A percentile compares a stretch with the other conserved stretches of the same genome.
Evolutionary conservation across 169 alveolate genomes (phyloP).

Genomic region (Plasmodium ovale): DNA sequence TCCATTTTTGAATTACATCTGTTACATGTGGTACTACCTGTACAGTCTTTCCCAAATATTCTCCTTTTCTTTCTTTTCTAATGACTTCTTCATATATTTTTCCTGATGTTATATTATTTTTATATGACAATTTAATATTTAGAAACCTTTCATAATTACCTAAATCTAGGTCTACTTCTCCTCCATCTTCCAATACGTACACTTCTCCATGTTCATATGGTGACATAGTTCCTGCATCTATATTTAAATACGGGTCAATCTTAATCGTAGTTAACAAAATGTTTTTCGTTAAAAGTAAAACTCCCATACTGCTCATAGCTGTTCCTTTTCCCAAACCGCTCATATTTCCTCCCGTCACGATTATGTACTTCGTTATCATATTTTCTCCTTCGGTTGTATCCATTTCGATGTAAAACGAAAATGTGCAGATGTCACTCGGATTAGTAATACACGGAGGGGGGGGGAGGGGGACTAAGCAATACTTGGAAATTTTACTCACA

Average conservation of each 20-base stretch:
- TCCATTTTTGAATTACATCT: slow-evolving; percentile 90
- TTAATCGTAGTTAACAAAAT: slow-evolving; percentile 94
- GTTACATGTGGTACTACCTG: slow-evolving; percentile 92
- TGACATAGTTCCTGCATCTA: slow-evolving; percentile 97
- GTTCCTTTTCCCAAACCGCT: slow-evolving; percentile 98
- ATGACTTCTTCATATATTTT: slow-evolving; percentile 93
- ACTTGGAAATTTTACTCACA: too few species aligned
- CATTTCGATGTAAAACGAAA: slow-evolving; percentile 1
- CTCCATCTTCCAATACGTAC: slow-evolving; percentile 96
- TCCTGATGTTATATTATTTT: slow-evolving; percentile 96
- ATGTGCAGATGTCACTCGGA: neutral
- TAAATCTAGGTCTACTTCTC: slow-evolving; percentile 97
- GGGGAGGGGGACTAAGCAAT: too few species aligned
- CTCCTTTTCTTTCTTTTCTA: slow-evolving; percentile 94
- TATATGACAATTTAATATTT: slow-evolving; percentile 88
- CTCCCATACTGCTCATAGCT: slow-evolving; percentile 94
- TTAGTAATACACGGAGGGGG: too few species aligned
- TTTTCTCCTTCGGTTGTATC: slow-evolving; percentile 32
- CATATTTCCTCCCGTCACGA: slow-evolving; percentile 96
- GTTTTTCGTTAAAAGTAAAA: slow-evolving; percentile 91
- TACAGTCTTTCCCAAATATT: slow-evolving; percentile 96
- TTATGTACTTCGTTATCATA: slow-evolving; percentile 87
- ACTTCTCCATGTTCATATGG: slow-evolving; percentile 99
- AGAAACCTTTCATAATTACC: slow-evolving; percentile 98
- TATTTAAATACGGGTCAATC: slow-evolving; percentile 96